A percentile compares a stretch with the other conserved stretches of the same genome.
These are phyloP conservation scores for Venturia oleaginea DNA, from an alignment of 2,329 filamentous ascomycete genomes.

Conservation along the genomic window DNA sequence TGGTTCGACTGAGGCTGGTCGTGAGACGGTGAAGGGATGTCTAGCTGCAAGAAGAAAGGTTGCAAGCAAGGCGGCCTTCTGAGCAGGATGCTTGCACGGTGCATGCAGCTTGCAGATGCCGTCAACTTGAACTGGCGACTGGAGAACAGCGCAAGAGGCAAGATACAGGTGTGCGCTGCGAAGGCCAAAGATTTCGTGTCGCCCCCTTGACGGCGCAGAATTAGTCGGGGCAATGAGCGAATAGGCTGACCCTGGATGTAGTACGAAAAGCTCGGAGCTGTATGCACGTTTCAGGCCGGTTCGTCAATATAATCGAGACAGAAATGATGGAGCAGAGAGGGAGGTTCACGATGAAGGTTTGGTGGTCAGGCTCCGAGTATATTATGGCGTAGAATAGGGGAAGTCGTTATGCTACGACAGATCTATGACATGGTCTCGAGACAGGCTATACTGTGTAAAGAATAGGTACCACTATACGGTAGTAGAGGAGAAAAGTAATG, in stretches of 20 bases:
- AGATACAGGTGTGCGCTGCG: neutral
- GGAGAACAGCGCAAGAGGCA: neutral
- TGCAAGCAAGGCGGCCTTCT: neutral
- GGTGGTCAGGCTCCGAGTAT: neutral
- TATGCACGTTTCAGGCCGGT: neutral
- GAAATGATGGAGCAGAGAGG: neutral
- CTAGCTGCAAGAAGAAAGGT: neutral
- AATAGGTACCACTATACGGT: neutral
- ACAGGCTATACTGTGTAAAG: neutral
- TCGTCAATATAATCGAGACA: neutral
- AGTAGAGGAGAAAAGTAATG: neutral
- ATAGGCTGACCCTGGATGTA: neutral
- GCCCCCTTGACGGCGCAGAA: neutral
- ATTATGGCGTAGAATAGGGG: neutral
- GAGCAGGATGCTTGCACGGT: neutral
- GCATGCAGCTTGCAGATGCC: neutral
- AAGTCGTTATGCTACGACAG: neutral
- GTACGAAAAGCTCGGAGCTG: neutral
- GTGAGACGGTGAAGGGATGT: constrained; percentile 5
- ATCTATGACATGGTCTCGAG: neutral
- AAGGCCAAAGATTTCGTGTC: neutral
- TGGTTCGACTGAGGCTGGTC: neutral
- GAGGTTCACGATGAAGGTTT: neutral
- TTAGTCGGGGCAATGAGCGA: constrained; percentile 1
- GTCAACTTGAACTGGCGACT: neutral